Percentiles rank a stretch among this genome's conserved stretches.
These are phyloP conservation scores for Cenchrus purpureus DNA, from an alignment of 176 grass and related monocot genomes.

Conservation along the genomic window DNA sequence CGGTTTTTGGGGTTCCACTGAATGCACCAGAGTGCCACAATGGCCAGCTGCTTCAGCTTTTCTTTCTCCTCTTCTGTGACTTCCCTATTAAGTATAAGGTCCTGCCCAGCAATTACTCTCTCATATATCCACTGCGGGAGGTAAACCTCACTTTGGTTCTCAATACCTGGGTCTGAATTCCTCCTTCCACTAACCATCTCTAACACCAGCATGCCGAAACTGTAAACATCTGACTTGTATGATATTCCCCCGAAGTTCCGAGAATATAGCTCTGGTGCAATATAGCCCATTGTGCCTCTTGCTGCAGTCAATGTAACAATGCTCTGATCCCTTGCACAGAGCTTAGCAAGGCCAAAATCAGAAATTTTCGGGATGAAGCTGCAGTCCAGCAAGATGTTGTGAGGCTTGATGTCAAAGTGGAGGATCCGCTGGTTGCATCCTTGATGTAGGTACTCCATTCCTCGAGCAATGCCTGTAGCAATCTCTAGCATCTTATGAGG, in stretches of 20 bases:
- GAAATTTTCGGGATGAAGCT: too few relatives aligned
- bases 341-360: too few relatives aligned
- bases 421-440: too few relatives aligned
- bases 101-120: conserved; percentile 8
- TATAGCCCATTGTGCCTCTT: too few relatives aligned
- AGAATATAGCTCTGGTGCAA: too few relatives aligned
- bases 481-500: conserved; percentile 39
- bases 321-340: too few relatives aligned
- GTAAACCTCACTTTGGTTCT: conserved; percentile 34
- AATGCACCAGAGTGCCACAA: conserved; percentile 71
- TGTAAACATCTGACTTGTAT: conserved; percentile 60
- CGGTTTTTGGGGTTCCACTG: conserved; percentile 61
- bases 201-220: conserved; percentile 51
- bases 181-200: conserved; percentile 66
- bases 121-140: conserved; percentile 58
- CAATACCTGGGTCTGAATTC: conserved; percentile 52
- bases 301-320: too few relatives aligned
- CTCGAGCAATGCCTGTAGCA: conserved; percentile 32
- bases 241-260: conserved; percentile 12
- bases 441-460: too few relatives aligned
- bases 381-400: too few relatives aligned
- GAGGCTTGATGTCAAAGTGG: too few relatives aligned
- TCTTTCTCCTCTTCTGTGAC: conserved; percentile 29
- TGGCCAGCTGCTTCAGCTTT: conserved; percentile 32
- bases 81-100: not conserved